phyloP scores from a whole-genome alignment of 1,284 basidiomycete species.

The Pseudozyma flocculosa region DNA sequence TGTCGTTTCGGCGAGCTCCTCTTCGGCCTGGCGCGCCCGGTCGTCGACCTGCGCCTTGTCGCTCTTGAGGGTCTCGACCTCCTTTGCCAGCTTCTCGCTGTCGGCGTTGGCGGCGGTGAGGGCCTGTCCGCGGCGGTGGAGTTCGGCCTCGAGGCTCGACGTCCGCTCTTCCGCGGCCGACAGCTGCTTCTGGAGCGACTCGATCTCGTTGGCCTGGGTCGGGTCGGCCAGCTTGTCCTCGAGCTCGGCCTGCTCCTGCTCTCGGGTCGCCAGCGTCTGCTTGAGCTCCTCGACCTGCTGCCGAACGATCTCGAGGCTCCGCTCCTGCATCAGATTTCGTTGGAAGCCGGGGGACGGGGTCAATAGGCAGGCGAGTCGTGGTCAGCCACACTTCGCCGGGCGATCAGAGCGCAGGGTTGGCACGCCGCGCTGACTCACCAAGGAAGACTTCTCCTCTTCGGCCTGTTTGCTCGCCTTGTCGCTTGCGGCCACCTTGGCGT shows the following conservation, averaged over 20 bases:
- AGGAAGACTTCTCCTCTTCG: slow-evolving; percentile 8
- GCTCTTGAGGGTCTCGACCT: slow-evolving; percentile 12
- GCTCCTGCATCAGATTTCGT: slow-evolving; percentile 6
- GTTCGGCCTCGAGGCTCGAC: slow-evolving; percentile 19
- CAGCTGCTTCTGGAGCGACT: slow-evolving; percentile 14
- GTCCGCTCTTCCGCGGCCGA: slow-evolving; percentile 11
- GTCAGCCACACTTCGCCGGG: too few relatives aligned
- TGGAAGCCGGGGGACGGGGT: too few relatives aligned
- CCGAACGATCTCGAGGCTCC: slow-evolving; percentile 7
- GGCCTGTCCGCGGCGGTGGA: slow-evolving; percentile 11
- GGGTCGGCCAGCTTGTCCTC: slow-evolving; percentile 28
- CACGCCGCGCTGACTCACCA: background rate
- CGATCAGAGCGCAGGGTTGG: background rate
- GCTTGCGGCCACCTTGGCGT: background rate
- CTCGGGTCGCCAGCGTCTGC: slow-evolving; percentile 3
- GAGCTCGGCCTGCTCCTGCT: slow-evolving; percentile 15
- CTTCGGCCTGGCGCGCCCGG: slow-evolving; percentile 5
- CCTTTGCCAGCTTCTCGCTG: slow-evolving; percentile 10
- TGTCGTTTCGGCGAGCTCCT: slow-evolving; percentile 9
- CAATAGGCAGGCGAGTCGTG: too few relatives aligned
- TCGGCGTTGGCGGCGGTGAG: slow-evolving; percentile 7
- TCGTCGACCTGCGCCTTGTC: slow-evolving; percentile 5
- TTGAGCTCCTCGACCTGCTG: slow-evolving; percentile 20
- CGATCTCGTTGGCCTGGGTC: slow-evolving; percentile 28
- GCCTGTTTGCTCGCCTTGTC: background rate